A percentile compares a stretch with the other conserved stretches of the same genome.
phyloP scores from a whole-genome alignment of 208 protist species.

The Acanthamoeba triangularis region DNA sequence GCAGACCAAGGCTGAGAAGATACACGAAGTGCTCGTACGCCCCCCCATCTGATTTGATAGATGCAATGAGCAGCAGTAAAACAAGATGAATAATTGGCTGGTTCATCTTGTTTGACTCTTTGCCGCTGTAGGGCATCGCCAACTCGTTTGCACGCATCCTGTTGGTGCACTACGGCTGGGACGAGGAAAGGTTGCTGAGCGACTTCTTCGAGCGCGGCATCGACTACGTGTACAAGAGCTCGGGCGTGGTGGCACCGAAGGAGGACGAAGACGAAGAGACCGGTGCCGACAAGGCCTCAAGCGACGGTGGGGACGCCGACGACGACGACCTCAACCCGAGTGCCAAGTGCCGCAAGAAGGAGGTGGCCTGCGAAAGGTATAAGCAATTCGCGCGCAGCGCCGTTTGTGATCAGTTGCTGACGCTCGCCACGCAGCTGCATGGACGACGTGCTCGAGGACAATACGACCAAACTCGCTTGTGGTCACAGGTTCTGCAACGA shows the following conservation, averaged over 20 bases:
- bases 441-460: constrained; percentile 44
- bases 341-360: neutral
- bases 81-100: too few relatives aligned
- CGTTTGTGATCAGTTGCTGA: neutral
- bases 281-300: neutral
- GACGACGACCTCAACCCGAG: neutral
- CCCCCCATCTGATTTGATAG: neutral
- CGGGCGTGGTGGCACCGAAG: constrained; percentile 15
- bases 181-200: constrained; percentile 14
- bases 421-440: neutral
- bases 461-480: constrained; percentile 41
- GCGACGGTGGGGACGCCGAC: neutral
- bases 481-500: constrained; percentile 69
- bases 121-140: neutral
- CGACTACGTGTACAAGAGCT: constrained; percentile 37
- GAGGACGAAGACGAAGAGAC: neutral
- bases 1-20: constrained; percentile 11
- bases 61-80: too few relatives aligned
- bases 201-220: constrained; percentile 58
- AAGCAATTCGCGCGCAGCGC: too few relatives aligned
- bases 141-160: constrained; percentile 57
- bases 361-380: neutral
- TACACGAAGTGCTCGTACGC: constrained; percentile 69
- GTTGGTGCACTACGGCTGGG: constrained; percentile 56
- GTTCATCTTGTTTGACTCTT: neutral